Conservation (phyloP, 2,329 filamentous ascomycete genomes). For the Ophiocordyceps sinensis region DNA sequence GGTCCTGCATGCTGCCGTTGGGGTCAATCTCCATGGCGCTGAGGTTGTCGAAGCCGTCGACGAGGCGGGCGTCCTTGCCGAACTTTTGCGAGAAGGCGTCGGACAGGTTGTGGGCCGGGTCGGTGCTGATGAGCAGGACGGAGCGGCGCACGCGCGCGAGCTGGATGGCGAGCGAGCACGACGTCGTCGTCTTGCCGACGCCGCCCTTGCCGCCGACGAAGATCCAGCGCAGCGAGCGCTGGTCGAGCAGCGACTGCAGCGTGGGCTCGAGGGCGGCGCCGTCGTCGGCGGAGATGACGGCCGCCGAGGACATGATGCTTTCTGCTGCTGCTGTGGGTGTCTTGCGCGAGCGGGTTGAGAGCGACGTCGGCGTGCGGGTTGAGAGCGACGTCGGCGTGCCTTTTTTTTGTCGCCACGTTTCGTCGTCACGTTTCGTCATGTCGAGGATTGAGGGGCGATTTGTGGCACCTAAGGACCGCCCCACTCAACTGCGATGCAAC, state of each 20-base stretch:
- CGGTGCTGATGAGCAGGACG: conserved; percentile 93
- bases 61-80: conserved; percentile 87
- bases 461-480: no score
- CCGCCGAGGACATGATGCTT: conserved; percentile 22
- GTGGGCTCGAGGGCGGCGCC: conserved; percentile 61
- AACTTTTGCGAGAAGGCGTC: conserved; percentile 99
- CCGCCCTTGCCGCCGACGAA: conserved; percentile 98
- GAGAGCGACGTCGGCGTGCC: no score
- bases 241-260: conserved; percentile 87
- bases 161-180: conserved; percentile 95
- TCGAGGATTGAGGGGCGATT: no score
- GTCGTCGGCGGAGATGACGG: conserved; percentile 39
- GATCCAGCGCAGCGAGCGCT: conserved; percentile 93
- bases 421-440: no score
- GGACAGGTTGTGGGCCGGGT: conserved; percentile 93
- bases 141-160: conserved; percentile 89
- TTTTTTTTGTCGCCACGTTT: no score
- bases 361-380: no score
- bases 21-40: conserved; percentile 99
- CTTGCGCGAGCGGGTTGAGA: no score
- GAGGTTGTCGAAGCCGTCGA: conserved; percentile 85
- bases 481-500: no score
- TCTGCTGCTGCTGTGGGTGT: no score
- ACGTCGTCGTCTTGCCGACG: conserved; percentile 98
- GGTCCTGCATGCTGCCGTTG: conserved; percentile 92